A percentile compares a stretch with the other conserved stretches of the same genome.
These are phyloP conservation scores for Physcomitrium patens DNA, from an alignment of 225 moss, liverwort and hornwort species.

Conservation along the genomic window DNA sequence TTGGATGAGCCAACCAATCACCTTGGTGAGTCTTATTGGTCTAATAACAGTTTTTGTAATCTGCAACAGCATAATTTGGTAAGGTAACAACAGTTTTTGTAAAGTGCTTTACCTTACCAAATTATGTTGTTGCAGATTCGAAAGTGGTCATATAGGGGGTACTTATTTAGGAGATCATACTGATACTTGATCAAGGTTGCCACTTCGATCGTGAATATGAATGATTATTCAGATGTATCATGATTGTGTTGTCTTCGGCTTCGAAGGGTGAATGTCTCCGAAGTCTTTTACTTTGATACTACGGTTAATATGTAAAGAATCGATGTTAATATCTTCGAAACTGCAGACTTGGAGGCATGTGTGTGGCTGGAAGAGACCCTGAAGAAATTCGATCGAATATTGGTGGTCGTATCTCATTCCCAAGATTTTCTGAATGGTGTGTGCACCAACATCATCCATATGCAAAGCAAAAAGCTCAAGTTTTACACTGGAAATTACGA, in stretches of 20 bases:
- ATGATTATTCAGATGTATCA: neutral
- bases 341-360: constrained; percentile 85
- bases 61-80: too few relatives aligned
- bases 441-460: constrained; percentile 90
- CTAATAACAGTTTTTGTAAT: neutral
- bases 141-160: neutral
- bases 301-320: neutral
- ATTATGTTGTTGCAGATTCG: neutral
- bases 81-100: neutral
- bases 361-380: constrained; percentile 86
- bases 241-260: neutral
- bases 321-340: constrained; percentile 24
- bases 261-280: too few relatives aligned
- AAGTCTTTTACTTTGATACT: neutral
- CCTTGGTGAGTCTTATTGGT: constrained; percentile 55
- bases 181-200: neutral
- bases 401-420: constrained; percentile 87
- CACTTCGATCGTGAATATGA: neutral
- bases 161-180: neutral
- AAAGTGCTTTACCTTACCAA: neutral
- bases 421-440: constrained; percentile 90
- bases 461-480: constrained; percentile 84
- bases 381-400: constrained; percentile 87
- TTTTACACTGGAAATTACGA: constrained; percentile 88
- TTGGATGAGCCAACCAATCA: constrained; percentile 87